These are phyloP conservation scores for Dalechampia spathulata DNA, from an alignment of 441 rosid species.

Conservation along the genomic window DNA sequence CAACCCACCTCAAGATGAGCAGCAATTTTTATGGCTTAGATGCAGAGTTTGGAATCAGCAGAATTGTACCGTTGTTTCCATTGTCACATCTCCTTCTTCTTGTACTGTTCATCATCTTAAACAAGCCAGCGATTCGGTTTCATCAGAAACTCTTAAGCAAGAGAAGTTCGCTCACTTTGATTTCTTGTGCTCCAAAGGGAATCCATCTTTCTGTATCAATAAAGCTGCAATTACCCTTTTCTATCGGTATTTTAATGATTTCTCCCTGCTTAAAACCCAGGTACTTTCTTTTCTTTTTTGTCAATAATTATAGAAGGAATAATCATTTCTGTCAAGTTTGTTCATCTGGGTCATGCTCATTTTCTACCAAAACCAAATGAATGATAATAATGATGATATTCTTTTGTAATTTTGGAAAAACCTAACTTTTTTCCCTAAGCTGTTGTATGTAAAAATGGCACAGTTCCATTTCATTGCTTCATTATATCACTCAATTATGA, in stretches of 20 bases:
- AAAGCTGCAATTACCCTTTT: constrained; percentile 34
- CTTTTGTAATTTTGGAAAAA: too few relatives aligned
- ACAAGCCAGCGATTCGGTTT: constrained; percentile 18
- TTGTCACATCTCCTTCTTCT: constrained; percentile 26
- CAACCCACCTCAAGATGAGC: constrained; percentile 9
- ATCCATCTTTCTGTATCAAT: constrained; percentile 33
- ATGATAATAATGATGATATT: too few relatives aligned
- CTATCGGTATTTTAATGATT: constrained; percentile 10
- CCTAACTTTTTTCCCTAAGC: too few relatives aligned
- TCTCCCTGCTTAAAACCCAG: constrained; percentile 28
- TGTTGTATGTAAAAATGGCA: too few relatives aligned
- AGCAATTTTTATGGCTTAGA: constrained; percentile 15
- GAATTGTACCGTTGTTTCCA: constrained; percentile 29
- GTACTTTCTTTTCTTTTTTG: constrained; percentile 18
- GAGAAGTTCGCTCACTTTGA: constrained; percentile 21
- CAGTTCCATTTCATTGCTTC: too few relatives aligned
- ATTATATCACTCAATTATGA: too few relatives aligned
- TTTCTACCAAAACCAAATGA: too few relatives aligned
- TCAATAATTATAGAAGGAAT: background rate
- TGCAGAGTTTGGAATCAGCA: constrained; percentile 4
- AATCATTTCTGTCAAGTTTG: background rate
- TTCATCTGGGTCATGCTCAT: background rate
- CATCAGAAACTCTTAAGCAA: constrained; percentile 22
- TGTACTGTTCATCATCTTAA: constrained; percentile 9
- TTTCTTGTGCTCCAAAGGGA: constrained; percentile 33